Percentiles rank a stretch among this genome's conserved stretches.
Conservation (phyloP, 805 yeast genomes). For the Metschnikowia similis region DNA sequence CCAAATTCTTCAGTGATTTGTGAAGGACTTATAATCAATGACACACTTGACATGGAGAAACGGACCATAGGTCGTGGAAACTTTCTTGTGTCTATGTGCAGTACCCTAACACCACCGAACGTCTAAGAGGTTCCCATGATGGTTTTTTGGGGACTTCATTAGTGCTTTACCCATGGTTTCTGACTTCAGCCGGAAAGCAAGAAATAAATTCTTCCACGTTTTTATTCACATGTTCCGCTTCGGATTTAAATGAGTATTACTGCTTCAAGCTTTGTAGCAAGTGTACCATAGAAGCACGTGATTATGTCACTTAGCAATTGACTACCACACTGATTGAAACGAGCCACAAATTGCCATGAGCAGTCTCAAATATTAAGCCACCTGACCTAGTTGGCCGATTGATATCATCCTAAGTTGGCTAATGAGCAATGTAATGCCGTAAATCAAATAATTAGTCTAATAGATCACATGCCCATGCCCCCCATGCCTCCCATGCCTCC, state of each 20-base stretch:
- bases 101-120: neutral
- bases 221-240: neutral
- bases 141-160: neutral
- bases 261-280: neutral
- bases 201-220: neutral
- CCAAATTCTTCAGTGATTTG: neutral
- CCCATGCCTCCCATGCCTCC: slow-evolving; percentile 30
- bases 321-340: too few relatives aligned
- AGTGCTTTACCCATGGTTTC: neutral
- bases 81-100: neutral
- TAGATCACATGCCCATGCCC: slow-evolving; percentile 4
- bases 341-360: neutral
- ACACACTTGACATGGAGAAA: neutral
- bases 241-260: neutral
- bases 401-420: neutral
- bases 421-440: neutral
- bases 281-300: neutral
- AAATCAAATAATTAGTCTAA: neutral
- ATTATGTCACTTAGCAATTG: neutral
- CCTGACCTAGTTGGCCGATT: too few relatives aligned
- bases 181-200: too few relatives aligned
- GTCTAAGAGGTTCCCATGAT: neutral
- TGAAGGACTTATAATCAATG: neutral
- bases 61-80: neutral
- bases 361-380: too few relatives aligned